Evolutionary conservation across 371 early-diverging fungal species (phyloP), one percentile per base, ranked within the genome.

Genomic region (Mucor saturninus): DNA sequence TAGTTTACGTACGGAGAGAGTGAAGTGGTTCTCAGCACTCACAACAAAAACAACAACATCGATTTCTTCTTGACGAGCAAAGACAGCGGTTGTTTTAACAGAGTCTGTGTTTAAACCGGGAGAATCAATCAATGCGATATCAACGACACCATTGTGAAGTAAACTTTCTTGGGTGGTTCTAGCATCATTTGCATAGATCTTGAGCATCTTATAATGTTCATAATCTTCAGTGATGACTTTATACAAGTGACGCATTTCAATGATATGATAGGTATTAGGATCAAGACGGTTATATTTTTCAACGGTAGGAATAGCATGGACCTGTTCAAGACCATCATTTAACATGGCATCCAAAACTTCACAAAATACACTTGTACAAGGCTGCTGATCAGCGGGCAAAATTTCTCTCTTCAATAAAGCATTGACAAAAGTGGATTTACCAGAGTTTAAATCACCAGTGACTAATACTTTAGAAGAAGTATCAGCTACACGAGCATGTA

Each of bases 1-100:
- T 21, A 21, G 21, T 21, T 89, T 92, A 46, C 46, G 1, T 46
- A 46, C 46, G 52, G 96, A 96, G 39, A 97, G 87, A 2, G 99
- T 99, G 69, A 99, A 97, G 74, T 97, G 98, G 71, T 99, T 98
- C 73, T 96, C 98, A 15, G 99, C 97, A 70, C 95, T 95, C 50
- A 99, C 97, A 13, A 97, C 95, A 87, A 99, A 98, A 9, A 99
- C 94, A 53, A 99, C 92, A 7, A 97, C 98, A 70, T 99, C 99
- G 71, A 99, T 99, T 72, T 97, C 97, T 69, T 97, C 95, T 77
- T 98, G 97, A 58, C 95, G 91, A 10, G 98, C 93, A 87, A 98
- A 96, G 4, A 98, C 84, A 54, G 94, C 89, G 9, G 93, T 97
- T 28, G 99, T 99, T 75, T 98, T 95, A 69, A 95, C 84, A 30